Percentiles rank a stretch among this genome's conserved stretches.
Conservation (phyloP, 129 eudicot species). For the Chrysanthemum makinoi region DNA sequence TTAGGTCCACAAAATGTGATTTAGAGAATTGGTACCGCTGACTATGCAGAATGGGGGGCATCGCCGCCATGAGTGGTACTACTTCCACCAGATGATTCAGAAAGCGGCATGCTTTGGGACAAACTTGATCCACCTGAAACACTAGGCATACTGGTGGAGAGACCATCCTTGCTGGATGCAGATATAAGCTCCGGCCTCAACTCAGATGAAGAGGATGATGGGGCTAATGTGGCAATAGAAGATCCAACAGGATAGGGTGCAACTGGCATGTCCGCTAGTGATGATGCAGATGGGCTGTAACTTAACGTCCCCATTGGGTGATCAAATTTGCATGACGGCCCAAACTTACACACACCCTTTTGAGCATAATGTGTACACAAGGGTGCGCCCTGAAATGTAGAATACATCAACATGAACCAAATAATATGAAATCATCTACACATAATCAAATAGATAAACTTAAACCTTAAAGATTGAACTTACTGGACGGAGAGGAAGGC, state of each 20-base stretch:
- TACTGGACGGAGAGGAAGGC: constrained; percentile 92
- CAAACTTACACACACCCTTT: constrained; percentile 82
- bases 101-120: constrained; percentile 47
- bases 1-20: constrained; percentile 31
- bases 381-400: constrained; percentile 68
- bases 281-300: constrained; percentile 86
- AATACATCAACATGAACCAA: constrained; percentile 13
- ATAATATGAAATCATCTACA: neutral
- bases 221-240: constrained; percentile 67
- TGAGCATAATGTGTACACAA: constrained; percentile 77
- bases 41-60: constrained; percentile 32
- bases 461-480: constrained; percentile 25
- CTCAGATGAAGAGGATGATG: constrained; percentile 87
- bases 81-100: constrained; percentile 51
- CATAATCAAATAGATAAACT: neutral
- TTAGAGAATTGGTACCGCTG: constrained; percentile 19
- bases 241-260: constrained; percentile 94
- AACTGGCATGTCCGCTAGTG: constrained; percentile 89
- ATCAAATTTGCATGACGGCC: constrained; percentile 83
- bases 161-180: constrained; percentile 42
- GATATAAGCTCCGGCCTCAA: constrained; percentile 52
- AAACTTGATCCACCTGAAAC: constrained; percentile 61
- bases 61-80: constrained; percentile 27
- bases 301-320: constrained; percentile 85
- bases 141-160: constrained; percentile 53